Evolutionary conservation across 129 eudicot genomes (phyloP).

Genomic region (Sambucus nigra): DNA sequence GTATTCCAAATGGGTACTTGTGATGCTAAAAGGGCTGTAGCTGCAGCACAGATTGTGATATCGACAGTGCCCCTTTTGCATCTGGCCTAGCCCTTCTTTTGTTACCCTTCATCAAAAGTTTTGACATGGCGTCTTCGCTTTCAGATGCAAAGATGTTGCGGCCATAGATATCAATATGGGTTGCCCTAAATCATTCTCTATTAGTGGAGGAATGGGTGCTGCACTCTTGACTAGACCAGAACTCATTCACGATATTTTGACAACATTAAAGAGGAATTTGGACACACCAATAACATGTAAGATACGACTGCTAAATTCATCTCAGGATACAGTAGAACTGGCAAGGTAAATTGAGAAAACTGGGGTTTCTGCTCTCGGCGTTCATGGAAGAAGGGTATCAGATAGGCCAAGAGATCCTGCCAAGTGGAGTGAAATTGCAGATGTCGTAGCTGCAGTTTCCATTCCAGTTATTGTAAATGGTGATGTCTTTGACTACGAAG

Average conservation of each 20-base stretch:
- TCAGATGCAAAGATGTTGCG: constrained; percentile 76
- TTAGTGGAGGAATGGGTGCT: constrained; percentile 96
- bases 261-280: constrained; percentile 75
- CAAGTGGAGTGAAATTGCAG: constrained; percentile 80
- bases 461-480: constrained; percentile 95
- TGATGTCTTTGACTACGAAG: constrained; percentile 78
- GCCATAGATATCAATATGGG: constrained; percentile 84
- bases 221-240: constrained; percentile 73
- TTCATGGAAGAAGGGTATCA: constrained; percentile 89
- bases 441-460: constrained; percentile 79
- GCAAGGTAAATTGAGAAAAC: constrained; percentile 81
- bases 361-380: constrained; percentile 85
- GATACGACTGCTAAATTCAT: constrained; percentile 59
- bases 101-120: too few species aligned
- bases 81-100: too few species aligned
- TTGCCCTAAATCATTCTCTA: constrained; percentile 77
- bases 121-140: constrained; percentile 6
- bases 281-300: constrained; percentile 84
- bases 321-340: constrained; percentile 73
- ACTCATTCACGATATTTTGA: constrained; percentile 86
- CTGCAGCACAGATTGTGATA: constrained; percentile 79
- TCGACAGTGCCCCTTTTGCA: constrained; percentile 39
- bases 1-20: constrained; percentile 97
- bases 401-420: constrained; percentile 99
- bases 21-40: constrained; percentile 77